phyloP scores from a whole-genome alignment of 1,284 basidiomycete species.

The Grifola frondosa region DNA sequence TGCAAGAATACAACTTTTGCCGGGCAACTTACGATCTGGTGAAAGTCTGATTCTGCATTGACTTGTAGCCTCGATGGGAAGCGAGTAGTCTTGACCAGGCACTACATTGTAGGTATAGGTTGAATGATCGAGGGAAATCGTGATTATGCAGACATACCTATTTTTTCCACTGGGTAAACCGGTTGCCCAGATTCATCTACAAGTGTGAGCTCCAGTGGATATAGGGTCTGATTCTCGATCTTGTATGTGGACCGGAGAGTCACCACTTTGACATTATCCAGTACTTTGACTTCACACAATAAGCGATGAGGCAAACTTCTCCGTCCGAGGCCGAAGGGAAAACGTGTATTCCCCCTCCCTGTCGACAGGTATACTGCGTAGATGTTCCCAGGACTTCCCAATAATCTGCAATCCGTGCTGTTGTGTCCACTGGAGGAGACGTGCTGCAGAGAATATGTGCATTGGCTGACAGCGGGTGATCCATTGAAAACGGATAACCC shows the following conservation, averaged over 20 bases:
- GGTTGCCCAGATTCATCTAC: slow-evolving; percentile 87
- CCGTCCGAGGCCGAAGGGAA: slow-evolving; percentile 76
- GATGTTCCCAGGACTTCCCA: slow-evolving; percentile 88
- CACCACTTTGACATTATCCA: slow-evolving; percentile 94
- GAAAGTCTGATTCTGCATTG: slow-evolving; percentile 85
- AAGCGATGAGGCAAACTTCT: slow-evolving; percentile 81
- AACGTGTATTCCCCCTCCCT: slow-evolving; percentile 93
- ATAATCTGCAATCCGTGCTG: slow-evolving; percentile 78
- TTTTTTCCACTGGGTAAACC: slow-evolving; percentile 80
- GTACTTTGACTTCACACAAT: slow-evolving; percentile 88
- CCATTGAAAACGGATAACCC: slow-evolving; percentile 17
- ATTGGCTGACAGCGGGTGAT: not conserved
- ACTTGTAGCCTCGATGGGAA: slow-evolving; percentile 91
- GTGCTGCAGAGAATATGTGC: slow-evolving; percentile 50
- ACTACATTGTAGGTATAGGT: slow-evolving; percentile 40
- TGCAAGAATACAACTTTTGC: not conserved
- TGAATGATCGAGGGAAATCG: too few species aligned
- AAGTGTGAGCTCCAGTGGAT: slow-evolving; percentile 91
- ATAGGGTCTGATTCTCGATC: slow-evolving; percentile 89
- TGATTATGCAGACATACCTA: slow-evolving; percentile 49
- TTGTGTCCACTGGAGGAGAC: slow-evolving; percentile 80
- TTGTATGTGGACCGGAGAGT: slow-evolving; percentile 94
- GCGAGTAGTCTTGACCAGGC: slow-evolving; percentile 85
- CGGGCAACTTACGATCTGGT: slow-evolving; percentile 77
- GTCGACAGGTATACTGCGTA: slow-evolving; percentile 90